These are phyloP conservation scores for Digitaria exilis DNA, from an alignment of 202 grass and related monocot species.

Conservation along the genomic window DNA sequence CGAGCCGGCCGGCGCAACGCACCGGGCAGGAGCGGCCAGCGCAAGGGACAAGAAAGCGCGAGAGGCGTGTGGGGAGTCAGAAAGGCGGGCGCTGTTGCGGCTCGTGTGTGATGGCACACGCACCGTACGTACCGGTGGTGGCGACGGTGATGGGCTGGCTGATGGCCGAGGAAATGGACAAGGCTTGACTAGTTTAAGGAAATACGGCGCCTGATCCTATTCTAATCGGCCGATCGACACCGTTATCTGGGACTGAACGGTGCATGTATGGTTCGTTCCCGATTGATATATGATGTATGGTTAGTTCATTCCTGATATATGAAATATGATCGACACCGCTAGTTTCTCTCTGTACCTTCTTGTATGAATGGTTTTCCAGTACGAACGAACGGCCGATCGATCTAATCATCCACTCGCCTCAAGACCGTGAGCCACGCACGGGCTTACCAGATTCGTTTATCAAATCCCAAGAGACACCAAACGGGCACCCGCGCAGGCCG, in stretches of 20 bases:
- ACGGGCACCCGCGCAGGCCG: background rate
- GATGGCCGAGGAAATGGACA: background rate
- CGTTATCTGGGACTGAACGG: background rate
- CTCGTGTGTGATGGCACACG: too few relatives aligned
- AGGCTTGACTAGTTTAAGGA: background rate
- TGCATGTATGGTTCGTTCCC: too few relatives aligned
- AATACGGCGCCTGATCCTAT: background rate
- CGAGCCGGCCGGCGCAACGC: background rate
- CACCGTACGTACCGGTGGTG: too few relatives aligned
- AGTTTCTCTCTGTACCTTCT: too few relatives aligned
- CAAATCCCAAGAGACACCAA: background rate
- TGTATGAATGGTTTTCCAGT: too few relatives aligned
- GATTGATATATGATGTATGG: too few relatives aligned
- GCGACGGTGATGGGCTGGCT: background rate
- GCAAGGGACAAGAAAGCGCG: constrained; percentile 17
- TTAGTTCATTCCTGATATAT: too few relatives aligned
- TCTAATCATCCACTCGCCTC: too few relatives aligned
- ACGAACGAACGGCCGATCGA: too few relatives aligned
- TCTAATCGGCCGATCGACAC: background rate
- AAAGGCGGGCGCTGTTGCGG: background rate
- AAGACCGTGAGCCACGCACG: too few relatives aligned
- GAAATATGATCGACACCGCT: too few relatives aligned
- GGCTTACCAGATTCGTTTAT: too few relatives aligned
- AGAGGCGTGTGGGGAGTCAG: background rate
- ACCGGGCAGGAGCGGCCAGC: background rate